Evolutionary conservation across 768 basidiomycete species (phyloP), one percentile per base, ranked within the genome.

Genomic region (Flagelloscypha sp.): DNA sequence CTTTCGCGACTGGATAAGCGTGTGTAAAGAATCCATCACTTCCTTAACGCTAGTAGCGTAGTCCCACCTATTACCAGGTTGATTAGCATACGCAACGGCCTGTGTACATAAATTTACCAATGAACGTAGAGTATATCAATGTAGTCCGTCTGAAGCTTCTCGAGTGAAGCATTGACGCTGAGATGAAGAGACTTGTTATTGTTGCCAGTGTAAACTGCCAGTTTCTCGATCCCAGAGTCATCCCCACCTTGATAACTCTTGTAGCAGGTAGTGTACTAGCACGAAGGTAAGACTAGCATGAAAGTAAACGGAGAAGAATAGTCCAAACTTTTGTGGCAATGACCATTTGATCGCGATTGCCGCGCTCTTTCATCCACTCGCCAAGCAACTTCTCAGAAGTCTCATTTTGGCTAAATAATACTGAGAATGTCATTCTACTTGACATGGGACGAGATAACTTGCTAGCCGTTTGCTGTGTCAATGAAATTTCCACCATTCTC

Each of bases 61-160:
- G 39, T 71, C 69, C 71, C 66, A 65, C 58, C 58, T 66, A 43
- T 73, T 24, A 72, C 45, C 30, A 74, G 59, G 40, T 74, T 70
- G 40, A 74, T 59, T 44, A 70, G 72, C 6, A 51, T 40, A 0
- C 68, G 72, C 30, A 59, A 45, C 5, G 72, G 59, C 43, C 68
- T 71, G 50, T 60, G 59, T 37, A 74, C 52, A 18, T 58, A 65
- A 1, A 50, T 60, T 15, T 59, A 57, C 56, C 61, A 59, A 32
- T 57, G 55, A 17, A 57, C 27, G 13, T 56, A 45, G 13, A 48
- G 34, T 20, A 43, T 47, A 8, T 39, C 40, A n/a, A 56, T 41
- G 18, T 48, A 52, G 24, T 45, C 49, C 25, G 48, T 42, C n/a
- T 49, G 34, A n/a, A 52, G 42, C 25, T 46, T 49, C 33, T 48